A percentile compares a stretch with the other conserved stretches of the same genome.
Conservation (phyloP, 805 yeast genomes). For the Metschnikowia picachoensis region DNA sequence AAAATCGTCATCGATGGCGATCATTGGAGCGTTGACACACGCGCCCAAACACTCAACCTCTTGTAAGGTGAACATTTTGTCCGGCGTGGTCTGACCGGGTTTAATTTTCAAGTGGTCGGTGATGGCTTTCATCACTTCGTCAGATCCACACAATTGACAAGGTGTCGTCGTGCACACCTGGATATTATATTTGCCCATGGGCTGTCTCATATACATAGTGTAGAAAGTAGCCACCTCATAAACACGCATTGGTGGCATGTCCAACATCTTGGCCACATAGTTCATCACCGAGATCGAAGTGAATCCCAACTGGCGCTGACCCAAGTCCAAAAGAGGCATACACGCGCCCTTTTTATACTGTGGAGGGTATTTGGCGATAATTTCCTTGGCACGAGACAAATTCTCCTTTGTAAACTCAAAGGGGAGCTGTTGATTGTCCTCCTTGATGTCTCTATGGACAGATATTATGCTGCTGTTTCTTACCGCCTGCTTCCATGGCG, state of each 20-base stretch:
- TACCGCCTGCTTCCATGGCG: slow-evolving; percentile 13
- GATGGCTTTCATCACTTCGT: slow-evolving; percentile 70
- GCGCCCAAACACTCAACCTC: slow-evolving; percentile 93
- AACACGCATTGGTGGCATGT: slow-evolving; percentile 92
- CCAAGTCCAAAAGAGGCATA: slow-evolving; percentile 83
- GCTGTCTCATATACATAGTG: slow-evolving; percentile 84
- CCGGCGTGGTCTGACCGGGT: slow-evolving; percentile 76
- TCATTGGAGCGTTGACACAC: slow-evolving; percentile 87
- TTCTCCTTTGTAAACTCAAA: slow-evolving; percentile 72
- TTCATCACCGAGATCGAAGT: slow-evolving; percentile 86
- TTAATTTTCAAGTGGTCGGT: slow-evolving; percentile 55
- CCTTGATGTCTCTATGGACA: slow-evolving; percentile 70
- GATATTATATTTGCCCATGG: slow-evolving; percentile 79
- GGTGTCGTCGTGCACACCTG: slow-evolving; percentile 91
- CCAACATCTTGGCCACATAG: slow-evolving; percentile 78
- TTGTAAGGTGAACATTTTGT: slow-evolving; percentile 72
- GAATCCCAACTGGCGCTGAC: slow-evolving; percentile 84
- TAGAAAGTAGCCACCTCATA: slow-evolving; percentile 90
- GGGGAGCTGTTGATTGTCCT: slow-evolving; percentile 62
- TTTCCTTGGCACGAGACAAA: slow-evolving; percentile 61
- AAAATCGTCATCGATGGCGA: slow-evolving; percentile 78
- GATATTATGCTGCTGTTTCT: slow-evolving; percentile 42
- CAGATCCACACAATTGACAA: slow-evolving; percentile 80
- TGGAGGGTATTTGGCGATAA: slow-evolving; percentile 76
- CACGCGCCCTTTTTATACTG: slow-evolving; percentile 85